These are phyloP conservation scores for Saturnispora hagleri DNA, from an alignment of 805 yeast genomes.

Conservation along the genomic window DNA sequence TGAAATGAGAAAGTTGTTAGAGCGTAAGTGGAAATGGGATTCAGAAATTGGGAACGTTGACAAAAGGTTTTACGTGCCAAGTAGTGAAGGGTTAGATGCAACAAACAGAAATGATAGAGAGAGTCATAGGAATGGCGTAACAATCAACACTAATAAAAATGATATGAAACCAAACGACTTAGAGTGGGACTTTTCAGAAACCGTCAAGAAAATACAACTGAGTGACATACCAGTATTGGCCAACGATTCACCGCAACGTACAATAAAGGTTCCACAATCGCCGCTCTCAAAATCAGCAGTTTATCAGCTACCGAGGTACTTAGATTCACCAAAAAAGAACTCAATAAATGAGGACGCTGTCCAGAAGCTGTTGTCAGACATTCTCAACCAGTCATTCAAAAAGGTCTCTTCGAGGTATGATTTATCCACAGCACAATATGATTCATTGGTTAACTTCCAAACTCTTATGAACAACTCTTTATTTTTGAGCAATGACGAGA, in stretches of 20 bases:
- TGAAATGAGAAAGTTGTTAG: conserved; percentile 31
- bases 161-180: neutral
- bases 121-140: neutral
- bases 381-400: conserved; percentile 34
- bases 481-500: conserved; percentile 20
- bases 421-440: conserved; percentile 47
- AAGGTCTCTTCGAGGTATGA: conserved; percentile 40
- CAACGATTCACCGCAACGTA: conserved; percentile 3
- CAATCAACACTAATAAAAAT: neutral
- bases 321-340: conserved; percentile 10
- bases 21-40: conserved; percentile 37
- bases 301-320: neutral
- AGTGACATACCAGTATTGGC: conserved; percentile 1
- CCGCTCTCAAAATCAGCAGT: conserved; percentile 8
- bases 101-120: neutral
- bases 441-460: conserved; percentile 32
- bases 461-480: conserved; percentile 25
- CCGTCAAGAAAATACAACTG: neutral
- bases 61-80: conserved; percentile 29
- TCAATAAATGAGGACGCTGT: conserved; percentile 11
- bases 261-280: conserved; percentile 16
- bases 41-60: conserved; percentile 23
- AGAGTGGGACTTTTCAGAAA: neutral
- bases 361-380: conserved; percentile 26
- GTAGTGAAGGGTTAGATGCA: neutral